phyloP scores from a whole-genome alignment of 331 rosid genomes.

The Saraca asoca region DNA sequence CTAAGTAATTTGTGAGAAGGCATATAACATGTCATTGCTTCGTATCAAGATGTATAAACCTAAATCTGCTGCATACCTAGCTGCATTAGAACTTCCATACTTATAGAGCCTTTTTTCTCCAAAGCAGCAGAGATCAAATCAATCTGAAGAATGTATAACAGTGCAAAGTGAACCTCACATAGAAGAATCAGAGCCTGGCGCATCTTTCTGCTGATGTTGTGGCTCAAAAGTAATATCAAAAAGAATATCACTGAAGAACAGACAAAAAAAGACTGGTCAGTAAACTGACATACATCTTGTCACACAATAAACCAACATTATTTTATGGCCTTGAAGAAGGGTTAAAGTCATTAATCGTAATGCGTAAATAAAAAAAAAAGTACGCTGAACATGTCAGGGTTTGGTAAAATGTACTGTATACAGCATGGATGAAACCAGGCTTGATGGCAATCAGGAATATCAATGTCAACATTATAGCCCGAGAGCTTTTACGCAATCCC shows the following conservation, averaged over 20 bases:
- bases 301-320: conserved; percentile 28
- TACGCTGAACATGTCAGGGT: conserved; percentile 13
- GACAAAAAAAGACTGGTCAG: conserved; percentile 47
- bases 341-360: conserved; percentile 29
- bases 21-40: conserved; percentile 5
- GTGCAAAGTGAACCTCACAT: conserved; percentile 86
- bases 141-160: conserved; percentile 83
- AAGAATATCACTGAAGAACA: conserved; percentile 86
- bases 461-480: conserved; percentile 77
- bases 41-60: conserved; percentile 20
- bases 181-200: conserved; percentile 85
- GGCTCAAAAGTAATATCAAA: conserved; percentile 87
- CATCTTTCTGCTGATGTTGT: conserved; percentile 67
- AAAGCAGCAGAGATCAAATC: conserved; percentile 65
- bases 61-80: conserved; percentile 59
- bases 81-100: conserved; percentile 71
- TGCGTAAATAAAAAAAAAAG: conserved; percentile 7
- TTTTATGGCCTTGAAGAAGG: conserved; percentile 21
- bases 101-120: conserved; percentile 75
- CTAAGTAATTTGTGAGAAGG: conserved; percentile 19
- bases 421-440: conserved; percentile 97
- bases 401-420: conserved; percentile 70
- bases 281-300: conserved; percentile 35
- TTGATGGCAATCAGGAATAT: conserved; percentile 89
- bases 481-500: conserved; percentile 89